Evolutionary conservation across 495 filamentous ascomycete species (phyloP), one percentile per base, ranked within the genome.

Genomic region (Coniosporium apollinis): DNA sequence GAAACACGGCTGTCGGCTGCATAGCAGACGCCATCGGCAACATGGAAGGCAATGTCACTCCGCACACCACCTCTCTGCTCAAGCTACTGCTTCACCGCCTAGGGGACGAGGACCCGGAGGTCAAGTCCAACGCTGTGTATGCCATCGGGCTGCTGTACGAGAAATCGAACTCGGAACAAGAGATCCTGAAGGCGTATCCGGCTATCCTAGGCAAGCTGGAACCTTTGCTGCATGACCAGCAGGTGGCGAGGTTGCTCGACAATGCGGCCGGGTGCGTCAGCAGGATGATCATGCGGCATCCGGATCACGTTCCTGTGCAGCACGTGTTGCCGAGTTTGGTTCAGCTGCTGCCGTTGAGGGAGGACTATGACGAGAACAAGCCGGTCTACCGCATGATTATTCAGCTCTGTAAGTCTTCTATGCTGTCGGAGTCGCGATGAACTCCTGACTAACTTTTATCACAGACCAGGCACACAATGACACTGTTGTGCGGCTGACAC

Each of bases 331-430:
- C 86, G 17, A 73, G 69, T 2, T 64, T 97, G 28, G 70, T 89
- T 14, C 66, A 64, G 35, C 66, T 89, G 9, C 66, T 97, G 30
- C 89, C 89, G 18, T 60, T 96, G 46, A 84, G 79, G 60, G 86
- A 94, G 46, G 89, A 97, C 55, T 96, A 70, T 43, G 85, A 94
- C 56, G 89, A 97, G 70, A 96, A 97, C 61, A 77, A 81, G 41
- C 82, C 87, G 8, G 71, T 96, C 22, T 97, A 75, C 59, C 67
- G 75, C 46, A 86, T 82, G 71, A 70, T 97, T 48, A 74, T 82
- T 52, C 71, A 79, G 54, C 65, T 96, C 37, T 94, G 77, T 82
- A 65, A 66, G 79, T 70, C 17, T 13, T 25, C 2, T 36, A 28
- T 13, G 22, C 24, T 22, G 33, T 17, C 9, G 7, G 32, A 15